Evolutionary conservation across 495 filamentous ascomycete species (phyloP), one percentile per base, ranked within the genome.

Genomic region (Penicillium longicatenatum): DNA sequence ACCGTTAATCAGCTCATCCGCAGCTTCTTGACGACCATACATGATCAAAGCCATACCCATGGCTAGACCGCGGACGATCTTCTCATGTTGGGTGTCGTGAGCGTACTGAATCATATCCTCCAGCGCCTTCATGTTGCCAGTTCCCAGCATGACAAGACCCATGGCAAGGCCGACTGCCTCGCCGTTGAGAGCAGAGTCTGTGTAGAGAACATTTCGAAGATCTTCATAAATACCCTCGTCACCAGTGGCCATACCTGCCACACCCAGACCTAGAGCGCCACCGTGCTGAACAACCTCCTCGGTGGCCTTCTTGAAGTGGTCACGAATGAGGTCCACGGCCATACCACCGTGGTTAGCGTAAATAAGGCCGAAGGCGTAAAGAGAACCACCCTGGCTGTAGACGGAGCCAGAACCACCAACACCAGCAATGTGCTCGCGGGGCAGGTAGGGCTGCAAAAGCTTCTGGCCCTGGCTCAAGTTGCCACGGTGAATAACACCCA

Each of bases 41-140:
- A 97, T 99, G 76, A 98, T 96, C 57, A 99, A 78, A 35, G 95
- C 92, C 91, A 99, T 98, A 57, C 95, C 95, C 59, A 99, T 81
- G 17, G 93, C 93, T 52, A 96, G 81, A 62, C 95, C 95, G 47
- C 95, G 91, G 20, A 98, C 92, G 52, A 96, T 98, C 83, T 99
- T 99, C 75, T 98, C 95, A 72, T 99, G 95, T 51, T 93, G 91
- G 0, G 95, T 99, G 35, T 99, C 95, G 67, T 96, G 95, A 4
- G 95, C 91, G 65, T 99, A 99, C 55, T 91, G 89, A 48, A 97
- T 92, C 92, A 99, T 95, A 54, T 94, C 91, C 71, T 95, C 89
- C 3, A 99, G 71, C 6, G 90, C 91, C 71, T 88, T 89, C 69
- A 92, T 85, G 68, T 95, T 93, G 33, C 95, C 95, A 24, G 93